A percentile compares a stretch with the other conserved stretches of the same genome.
Conservation (phyloP, 164 flowering plant genomes). For the Paratinospora sagittata region DNA sequence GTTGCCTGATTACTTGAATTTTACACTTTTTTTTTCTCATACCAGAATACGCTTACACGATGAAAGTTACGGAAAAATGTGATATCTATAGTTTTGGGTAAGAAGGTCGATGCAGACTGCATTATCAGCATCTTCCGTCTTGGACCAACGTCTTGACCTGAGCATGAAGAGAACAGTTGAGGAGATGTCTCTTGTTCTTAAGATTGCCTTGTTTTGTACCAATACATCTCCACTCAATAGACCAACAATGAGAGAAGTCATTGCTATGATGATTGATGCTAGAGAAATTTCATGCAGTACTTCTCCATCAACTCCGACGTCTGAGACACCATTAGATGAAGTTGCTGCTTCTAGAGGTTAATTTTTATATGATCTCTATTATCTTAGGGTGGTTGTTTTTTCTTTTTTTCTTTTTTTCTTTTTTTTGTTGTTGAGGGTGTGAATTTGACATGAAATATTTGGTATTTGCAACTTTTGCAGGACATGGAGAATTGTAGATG, state of each 20-base stretch:
- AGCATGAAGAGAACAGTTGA: slow-evolving; percentile 22
- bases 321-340: slow-evolving; percentile 44
- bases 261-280: slow-evolving; percentile 49
- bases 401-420: too few relatives aligned
- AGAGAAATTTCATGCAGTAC: slow-evolving; percentile 23
- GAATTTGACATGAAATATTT: not conserved
- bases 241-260: slow-evolving; percentile 62
- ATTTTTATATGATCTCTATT: not conserved
- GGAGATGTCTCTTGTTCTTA: slow-evolving; percentile 46
- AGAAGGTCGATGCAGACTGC: slow-evolving; percentile 30
- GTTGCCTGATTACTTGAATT: too few relatives aligned
- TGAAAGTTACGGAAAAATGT: slow-evolving; percentile 63
- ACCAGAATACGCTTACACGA: slow-evolving; percentile 60
- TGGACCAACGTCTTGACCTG: slow-evolving; percentile 37
- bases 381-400: too few relatives aligned
- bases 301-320: slow-evolving; percentile 36
- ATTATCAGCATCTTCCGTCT: slow-evolving; percentile 21
- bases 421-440: not conserved
- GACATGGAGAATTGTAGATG: not conserved
- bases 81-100: slow-evolving; percentile 60
- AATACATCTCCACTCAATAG: slow-evolving; percentile 43
- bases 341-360: slow-evolving; percentile 28
- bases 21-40: slow-evolving; percentile 1
- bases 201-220: slow-evolving; percentile 55
- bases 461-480: not conserved